Base-by-base conservation (phyloP, 768 basidiomycete genomes). In the Mrakia frigida region DNA sequence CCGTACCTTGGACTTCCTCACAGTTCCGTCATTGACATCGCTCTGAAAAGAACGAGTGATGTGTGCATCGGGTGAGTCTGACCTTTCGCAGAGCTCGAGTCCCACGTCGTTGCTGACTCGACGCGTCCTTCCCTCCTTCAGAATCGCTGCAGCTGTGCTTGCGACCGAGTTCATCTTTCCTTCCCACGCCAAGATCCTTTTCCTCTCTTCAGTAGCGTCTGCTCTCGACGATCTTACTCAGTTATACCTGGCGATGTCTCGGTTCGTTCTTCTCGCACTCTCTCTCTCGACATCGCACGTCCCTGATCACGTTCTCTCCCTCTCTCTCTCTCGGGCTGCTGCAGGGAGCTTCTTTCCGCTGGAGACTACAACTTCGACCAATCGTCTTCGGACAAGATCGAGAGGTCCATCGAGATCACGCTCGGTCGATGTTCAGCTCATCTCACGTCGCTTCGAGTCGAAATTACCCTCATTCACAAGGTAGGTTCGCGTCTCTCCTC, bases 111-210 rank as follows among this genome's bases (percentile, higher is more conserved):
- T 7, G 18, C 35, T 28, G 28, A 28, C 31, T 28, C 9, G 37
- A 14, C 33, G 35, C 70, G 6, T 59, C 9, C 50, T 25, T 13
- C 5, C 21, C 28, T 33, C 25, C 28, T 1, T 25, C 70, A 81
- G 83, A 10, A 84, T 83, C 37, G 79, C 80, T 46, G 83, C 80
- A 21, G 83, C 83, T 18, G 81, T 83, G 28, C 59, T 84, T 3
- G 80, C 83, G 11, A 82, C 82, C 25, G 78, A 78, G 6, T 75
- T 81, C 60, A 75, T 84, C 28, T 84, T 82, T 79, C 84, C 84
- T 0, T 65, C 77, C 0, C 73, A 72, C 6, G 73, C 77, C 16
- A 52, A 63, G 18, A 53, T 5, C 6, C 67, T 78, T 14, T 78
- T 78, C 28, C 46, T 74, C 13, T 39, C 35, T 1, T 74, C 77